Evolutionary conservation across 2,329 filamentous ascomycete genomes (phyloP).

Genomic region (Ophiostoma angusticollis): DNA sequence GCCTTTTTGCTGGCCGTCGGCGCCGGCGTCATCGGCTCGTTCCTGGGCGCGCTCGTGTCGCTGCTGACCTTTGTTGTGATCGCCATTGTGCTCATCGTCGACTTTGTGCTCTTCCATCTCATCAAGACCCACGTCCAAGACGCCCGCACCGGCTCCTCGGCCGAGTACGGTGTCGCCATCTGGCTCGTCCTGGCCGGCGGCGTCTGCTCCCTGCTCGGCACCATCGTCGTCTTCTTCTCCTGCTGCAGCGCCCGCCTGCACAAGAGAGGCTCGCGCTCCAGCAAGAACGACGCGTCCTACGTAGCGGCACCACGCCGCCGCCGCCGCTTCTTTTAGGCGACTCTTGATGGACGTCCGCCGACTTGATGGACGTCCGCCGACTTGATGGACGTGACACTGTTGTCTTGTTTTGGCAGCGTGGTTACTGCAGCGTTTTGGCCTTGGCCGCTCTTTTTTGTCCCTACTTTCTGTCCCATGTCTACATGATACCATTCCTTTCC

Average conservation of each 20-base stretch:
- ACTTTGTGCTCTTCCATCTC: slow-evolving; percentile 45
- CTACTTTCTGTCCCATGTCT: too few relatives aligned
- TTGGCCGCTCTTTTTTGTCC: too few relatives aligned
- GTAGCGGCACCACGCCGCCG: slow-evolving; percentile 13
- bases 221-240: slow-evolving; percentile 45
- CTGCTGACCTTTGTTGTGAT: slow-evolving; percentile 36
- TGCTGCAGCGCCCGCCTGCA: slow-evolving; percentile 42
- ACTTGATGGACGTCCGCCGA: too few relatives aligned
- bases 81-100: slow-evolving; percentile 35
- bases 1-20: slow-evolving; percentile 43
- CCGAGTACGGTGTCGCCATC: slow-evolving; percentile 39
- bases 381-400: too few relatives aligned
- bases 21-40: slow-evolving; percentile 36
- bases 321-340: slow-evolving; percentile 14
- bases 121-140: slow-evolving; percentile 42
- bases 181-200: slow-evolving; percentile 48
- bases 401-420: too few relatives aligned
- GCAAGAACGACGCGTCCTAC: slow-evolving; percentile 18
- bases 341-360: too few relatives aligned
- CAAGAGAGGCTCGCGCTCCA: slow-evolving; percentile 18
- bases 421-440: too few relatives aligned
- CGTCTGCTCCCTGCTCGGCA: slow-evolving; percentile 40
- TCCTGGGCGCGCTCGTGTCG: slow-evolving; percentile 37
- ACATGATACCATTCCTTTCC: too few relatives aligned
- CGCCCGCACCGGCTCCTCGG: slow-evolving; percentile 14